A percentile compares a stretch with the other conserved stretches of the same genome.
These are phyloP conservation scores for Geotrichum fermentans DNA, from an alignment of 1,139 yeast species.

Conservation along the genomic window DNA sequence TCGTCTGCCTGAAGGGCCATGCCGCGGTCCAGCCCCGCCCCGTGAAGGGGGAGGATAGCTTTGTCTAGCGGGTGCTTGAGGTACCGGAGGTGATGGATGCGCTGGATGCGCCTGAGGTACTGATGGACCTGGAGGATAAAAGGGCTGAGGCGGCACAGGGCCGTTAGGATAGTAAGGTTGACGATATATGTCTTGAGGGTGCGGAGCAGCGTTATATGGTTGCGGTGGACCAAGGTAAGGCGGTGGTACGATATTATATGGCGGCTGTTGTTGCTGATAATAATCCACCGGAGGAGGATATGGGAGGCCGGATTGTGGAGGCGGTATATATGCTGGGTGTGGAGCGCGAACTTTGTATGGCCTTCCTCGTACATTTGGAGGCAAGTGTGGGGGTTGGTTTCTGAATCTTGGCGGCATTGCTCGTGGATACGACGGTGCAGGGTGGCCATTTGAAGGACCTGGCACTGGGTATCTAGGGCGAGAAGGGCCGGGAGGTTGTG, in stretches of 20 bases:
- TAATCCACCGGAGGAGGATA: neutral
- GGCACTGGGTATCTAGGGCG: too few relatives aligned
- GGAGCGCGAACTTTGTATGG: neutral
- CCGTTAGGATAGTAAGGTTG: neutral
- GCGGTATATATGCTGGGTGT: too few relatives aligned
- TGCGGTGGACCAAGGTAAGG: neutral
- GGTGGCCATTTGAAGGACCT: too few relatives aligned
- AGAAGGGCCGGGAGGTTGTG: too few relatives aligned
- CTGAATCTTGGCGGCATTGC: neutral
- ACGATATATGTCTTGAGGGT: neutral
- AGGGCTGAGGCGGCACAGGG: neutral
- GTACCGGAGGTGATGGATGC: constrained; percentile 5
- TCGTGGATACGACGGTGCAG: neutral
- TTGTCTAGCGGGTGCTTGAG: neutral
- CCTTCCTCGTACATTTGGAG: too few relatives aligned
- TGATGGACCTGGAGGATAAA: neutral
- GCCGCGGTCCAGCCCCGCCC: too few relatives aligned
- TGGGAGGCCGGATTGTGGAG: too few relatives aligned
- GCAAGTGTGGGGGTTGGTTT: neutral
- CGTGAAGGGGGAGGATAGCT: too few relatives aligned
- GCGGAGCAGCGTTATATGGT: neutral
- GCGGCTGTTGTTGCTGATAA: neutral
- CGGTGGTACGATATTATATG: neutral
- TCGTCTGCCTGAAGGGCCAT: too few relatives aligned
- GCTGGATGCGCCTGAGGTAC: constrained; percentile 6